Base-by-base conservation (phyloP, 306 rosid genomes). In the Acmispon strigosus region DNA sequence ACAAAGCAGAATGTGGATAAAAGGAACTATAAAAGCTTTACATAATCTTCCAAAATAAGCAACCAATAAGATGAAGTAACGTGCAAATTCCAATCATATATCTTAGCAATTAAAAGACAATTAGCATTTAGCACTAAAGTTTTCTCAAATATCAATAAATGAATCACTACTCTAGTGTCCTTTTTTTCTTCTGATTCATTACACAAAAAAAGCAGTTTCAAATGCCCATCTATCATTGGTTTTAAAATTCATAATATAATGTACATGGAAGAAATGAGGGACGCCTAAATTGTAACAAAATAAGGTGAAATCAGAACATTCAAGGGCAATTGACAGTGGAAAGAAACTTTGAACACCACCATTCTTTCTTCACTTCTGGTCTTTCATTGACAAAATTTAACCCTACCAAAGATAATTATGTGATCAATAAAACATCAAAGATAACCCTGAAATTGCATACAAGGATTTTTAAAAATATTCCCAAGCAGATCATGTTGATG, bases 1-100 rank as follows among this genome's bases (percentile, higher is more conserved):
- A 65, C 34, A 70, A 53, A 76, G 18, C 37, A 71, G 15, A 80
- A 58, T 74, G n/a, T 37, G 71, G 18, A 58, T 57, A 24, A 45
- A 70, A 66, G 53, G 18, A 75, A 27, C 8, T 2, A 24, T 9
- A 65, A 72, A 72, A 73, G 39, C 16, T 17, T 54, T 5, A 48
- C 32, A 42, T 8, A 65, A 34, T 66, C 61, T 71, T 71, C 44
- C 68, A 51, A 66, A 75, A 49, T 10, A 63, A 11, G 37, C 55
- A 70, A 66, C 47, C 27, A 61, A 49, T 53, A 32, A 19, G 36
- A 53, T 52, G 63, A 69, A 42, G 55, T 17, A 44, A 14, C 2
- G 7, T 19, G 47, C 48, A 62, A 51, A 37, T 2, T 56, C 17
- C 37, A 43, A n/a, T 34, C 41, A 51, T 20, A 24, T 1, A 11